These are phyloP conservation scores for Cercospora canescens DNA, from an alignment of 2,329 filamentous ascomycete genomes.

Conservation along the genomic window DNA sequence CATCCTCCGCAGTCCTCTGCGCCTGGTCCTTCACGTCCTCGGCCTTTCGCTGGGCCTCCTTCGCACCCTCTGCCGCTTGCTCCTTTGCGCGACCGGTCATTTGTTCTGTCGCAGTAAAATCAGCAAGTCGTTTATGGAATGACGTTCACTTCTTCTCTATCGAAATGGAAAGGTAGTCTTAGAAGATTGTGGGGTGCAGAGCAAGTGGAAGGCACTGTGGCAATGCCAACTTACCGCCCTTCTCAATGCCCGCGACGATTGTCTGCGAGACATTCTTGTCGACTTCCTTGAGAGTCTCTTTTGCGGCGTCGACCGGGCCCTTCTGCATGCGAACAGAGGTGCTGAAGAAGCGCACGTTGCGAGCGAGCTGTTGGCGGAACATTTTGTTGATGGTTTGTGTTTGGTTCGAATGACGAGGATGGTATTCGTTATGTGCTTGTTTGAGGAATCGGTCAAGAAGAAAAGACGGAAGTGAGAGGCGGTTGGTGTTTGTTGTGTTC, in stretches of 20 bases:
- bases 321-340: conserved; percentile 50
- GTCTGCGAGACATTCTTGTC: conserved; percentile 57
- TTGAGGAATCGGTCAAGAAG: too few species aligned
- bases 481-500: not conserved
- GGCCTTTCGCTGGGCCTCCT: conserved; percentile 45
- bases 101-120: conserved; percentile 48
- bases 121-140: not conserved
- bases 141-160: not conserved
- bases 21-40: conserved; percentile 42
- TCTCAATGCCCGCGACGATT: conserved; percentile 63
- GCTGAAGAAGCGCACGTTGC: conserved; percentile 54
- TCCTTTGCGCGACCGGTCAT: conserved; percentile 49
- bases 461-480: not conserved
- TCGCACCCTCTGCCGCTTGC: conserved; percentile 29
- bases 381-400: conserved; percentile 37
- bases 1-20: conserved; percentile 43
- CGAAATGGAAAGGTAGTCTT: not conserved
- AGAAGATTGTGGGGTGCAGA: not conserved
- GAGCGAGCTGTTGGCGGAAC: conserved; percentile 47
- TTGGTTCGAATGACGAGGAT: not conserved
- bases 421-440: not conserved
- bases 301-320: conserved; percentile 55
- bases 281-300: conserved; percentile 59
- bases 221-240: conserved; percentile 62
- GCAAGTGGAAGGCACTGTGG: too few species aligned